These are phyloP conservation scores for Astragalus glycyphyllos DNA, from an alignment of 306 rosid species.

Conservation along the genomic window DNA sequence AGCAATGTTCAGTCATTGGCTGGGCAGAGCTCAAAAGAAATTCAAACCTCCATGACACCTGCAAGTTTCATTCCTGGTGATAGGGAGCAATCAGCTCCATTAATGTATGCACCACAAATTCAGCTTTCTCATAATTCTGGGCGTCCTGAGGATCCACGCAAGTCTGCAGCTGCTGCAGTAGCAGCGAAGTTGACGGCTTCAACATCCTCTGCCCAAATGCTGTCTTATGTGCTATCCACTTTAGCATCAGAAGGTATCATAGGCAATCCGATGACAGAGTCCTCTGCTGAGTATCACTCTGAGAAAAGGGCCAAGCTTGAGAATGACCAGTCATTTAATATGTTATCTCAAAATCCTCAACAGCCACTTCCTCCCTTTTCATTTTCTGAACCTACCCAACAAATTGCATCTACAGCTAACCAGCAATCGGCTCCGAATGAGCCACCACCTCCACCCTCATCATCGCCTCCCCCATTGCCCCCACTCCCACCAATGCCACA, in stretches of 20 bases:
- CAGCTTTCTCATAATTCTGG: slow-evolving; percentile 65
- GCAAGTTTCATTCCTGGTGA: slow-evolving; percentile 58
- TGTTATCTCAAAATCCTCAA: slow-evolving; percentile 64
- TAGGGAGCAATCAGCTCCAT: slow-evolving; percentile 81
- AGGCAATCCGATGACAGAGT: slow-evolving; percentile 62
- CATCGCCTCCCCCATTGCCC: slow-evolving; percentile 88
- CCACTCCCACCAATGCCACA: slow-evolving; percentile 85
- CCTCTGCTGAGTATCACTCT: slow-evolving; percentile 65
- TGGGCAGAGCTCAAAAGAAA: slow-evolving; percentile 74
- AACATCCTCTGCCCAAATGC: slow-evolving; percentile 93
- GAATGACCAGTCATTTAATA: slow-evolving; percentile 64
- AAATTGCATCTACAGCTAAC: slow-evolving; percentile 52
- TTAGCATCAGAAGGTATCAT: slow-evolving; percentile 96
- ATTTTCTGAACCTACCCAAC: slow-evolving; percentile 61
- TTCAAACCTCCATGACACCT: slow-evolving; percentile 63
- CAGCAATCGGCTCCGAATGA: slow-evolving; percentile 68
- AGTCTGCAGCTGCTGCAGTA: slow-evolving; percentile 98
- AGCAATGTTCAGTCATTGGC: slow-evolving; percentile 54
- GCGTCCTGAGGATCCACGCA: slow-evolving; percentile 71
- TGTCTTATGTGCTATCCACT: slow-evolving; percentile 91
- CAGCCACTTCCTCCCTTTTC: slow-evolving; percentile 64
- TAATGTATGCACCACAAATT: slow-evolving; percentile 66
- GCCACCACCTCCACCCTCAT: slow-evolving; percentile 85
- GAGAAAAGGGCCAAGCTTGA: slow-evolving; percentile 86
- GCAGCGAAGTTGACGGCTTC: slow-evolving; percentile 97